Evolutionary conservation across 2,329 filamentous ascomycete genomes (phyloP).

Genomic region (Drechslerella stenobrocha): DNA sequence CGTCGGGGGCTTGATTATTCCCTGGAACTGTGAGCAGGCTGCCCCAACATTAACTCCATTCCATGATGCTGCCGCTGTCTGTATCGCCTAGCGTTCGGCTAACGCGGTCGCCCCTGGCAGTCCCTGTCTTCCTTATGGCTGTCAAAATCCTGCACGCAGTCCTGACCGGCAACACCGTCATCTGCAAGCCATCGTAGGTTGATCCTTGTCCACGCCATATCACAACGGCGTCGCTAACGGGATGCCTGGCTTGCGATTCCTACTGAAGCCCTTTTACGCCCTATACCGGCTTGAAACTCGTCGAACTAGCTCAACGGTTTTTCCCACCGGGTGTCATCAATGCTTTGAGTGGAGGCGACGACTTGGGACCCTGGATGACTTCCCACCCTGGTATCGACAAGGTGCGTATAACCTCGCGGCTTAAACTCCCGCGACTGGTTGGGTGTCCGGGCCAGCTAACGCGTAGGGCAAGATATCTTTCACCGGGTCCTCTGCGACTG

Average conservation of each 20-base stretch:
- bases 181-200: conserved; percentile 61
- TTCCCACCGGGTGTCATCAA: conserved; percentile 68
- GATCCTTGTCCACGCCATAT: conserved; percentile 39
- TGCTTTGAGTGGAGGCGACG: conserved; percentile 64
- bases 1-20: conserved; percentile 62
- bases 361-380: conserved; percentile 65
- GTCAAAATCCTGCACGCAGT: conserved; percentile 64
- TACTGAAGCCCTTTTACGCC: conserved; percentile 60
- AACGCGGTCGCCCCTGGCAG: too few species aligned
- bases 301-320: conserved; percentile 63
- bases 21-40: conserved; percentile 63
- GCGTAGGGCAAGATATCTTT: conserved; percentile 57
- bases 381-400: conserved; percentile 65
- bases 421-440: neutral
- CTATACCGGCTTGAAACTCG: conserved; percentile 65
- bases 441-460: neutral
- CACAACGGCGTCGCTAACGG: neutral
- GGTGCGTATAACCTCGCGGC: conserved; percentile 55
- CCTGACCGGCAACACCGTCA: conserved; percentile 63
- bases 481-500: conserved; percentile 65
- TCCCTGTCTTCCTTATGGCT: conserved; percentile 61
- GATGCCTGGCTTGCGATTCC: neutral
- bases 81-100: too few species aligned
- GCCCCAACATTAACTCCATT: too few species aligned
- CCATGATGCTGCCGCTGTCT: too few species aligned